Evolutionary conservation across 495 filamentous ascomycete genomes (phyloP), one percentile per base, ranked within the genome.

Genomic region (Trichoderma erinaceum): DNA sequence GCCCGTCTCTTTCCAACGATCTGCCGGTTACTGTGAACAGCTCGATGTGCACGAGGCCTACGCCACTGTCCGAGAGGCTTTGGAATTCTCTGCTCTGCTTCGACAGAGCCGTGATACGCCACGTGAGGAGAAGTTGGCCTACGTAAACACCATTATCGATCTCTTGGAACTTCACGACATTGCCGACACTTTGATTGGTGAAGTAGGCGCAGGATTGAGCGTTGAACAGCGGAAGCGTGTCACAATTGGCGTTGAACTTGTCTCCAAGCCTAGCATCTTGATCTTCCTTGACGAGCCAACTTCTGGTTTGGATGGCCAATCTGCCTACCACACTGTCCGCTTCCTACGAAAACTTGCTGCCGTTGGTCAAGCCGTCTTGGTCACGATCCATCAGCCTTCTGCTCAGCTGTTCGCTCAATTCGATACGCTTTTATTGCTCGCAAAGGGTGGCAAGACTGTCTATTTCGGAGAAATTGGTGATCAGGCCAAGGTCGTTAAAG

Each of bases 171-270:
- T 97, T 83, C 80, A 88, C 67, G 85, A 89, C 21, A 90, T 92
- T 68, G 87, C 92, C 11, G 91, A 97, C 69, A 90, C 92, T 15
- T 83, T 97, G 65, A 89, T 97, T 56, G 89, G 89, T 70, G 86
- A 91, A n/a, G 85, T 91, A 0, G 91, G 90, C 15, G 87, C 86
- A 68, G 84, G 41, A 77, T 84, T 0, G 82, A 92, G 0, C 86
- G 84, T 0, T 72, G 87, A 95, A 75, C 93, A 97, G 75, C 77
- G 79, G 78, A 79, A 91, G 83, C 69, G 90, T 27, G 69, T 97
- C 6, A 97, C 94, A 3, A 97, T 98, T 66, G 94, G 90, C 67
- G 94, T 97, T 6, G 93, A 98, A 75, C 80, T 98, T 1, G 92
- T 91, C 5, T 92, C 94, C 10, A 93, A 93, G 73, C 94, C 94